Conservation (phyloP, 176 grass and related monocot genomes). For the Zoysia pacifica region DNA sequence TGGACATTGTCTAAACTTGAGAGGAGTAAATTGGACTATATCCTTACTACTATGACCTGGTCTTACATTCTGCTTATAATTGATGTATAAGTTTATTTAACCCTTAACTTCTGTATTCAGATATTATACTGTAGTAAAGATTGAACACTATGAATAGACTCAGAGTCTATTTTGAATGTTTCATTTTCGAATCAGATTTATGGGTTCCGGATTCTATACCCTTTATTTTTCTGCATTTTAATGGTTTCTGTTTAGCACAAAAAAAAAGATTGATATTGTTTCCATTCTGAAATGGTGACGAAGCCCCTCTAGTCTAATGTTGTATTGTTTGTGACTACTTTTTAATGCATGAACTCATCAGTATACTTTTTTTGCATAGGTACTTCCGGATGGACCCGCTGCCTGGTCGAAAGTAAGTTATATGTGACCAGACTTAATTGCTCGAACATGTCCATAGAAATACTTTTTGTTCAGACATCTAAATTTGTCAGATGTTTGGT, state of each 20-base stretch:
- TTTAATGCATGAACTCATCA: slow-evolving; percentile 30
- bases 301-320: neutral
- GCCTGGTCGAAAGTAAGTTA: slow-evolving; percentile 95
- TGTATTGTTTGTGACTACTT: slow-evolving; percentile 2
- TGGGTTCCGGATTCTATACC: neutral
- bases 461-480: neutral
- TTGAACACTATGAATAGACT: slow-evolving; percentile 8
- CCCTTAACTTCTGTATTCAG: neutral
- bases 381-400: slow-evolving; percentile 96
- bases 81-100: neutral
- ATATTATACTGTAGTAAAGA: neutral
- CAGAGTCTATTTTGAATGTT: neutral
- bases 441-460: slow-evolving; percentile 29
- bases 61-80: neutral
- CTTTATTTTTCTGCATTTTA: neutral
- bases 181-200: slow-evolving; percentile 28
- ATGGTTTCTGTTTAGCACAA: neutral
- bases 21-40: too few relatives aligned
- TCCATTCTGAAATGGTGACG: neutral
- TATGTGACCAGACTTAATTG: slow-evolving; percentile 28
- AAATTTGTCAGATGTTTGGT: slow-evolving; percentile 19
- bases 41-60: too few relatives aligned
- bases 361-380: slow-evolving; percentile 51
- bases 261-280: neutral
- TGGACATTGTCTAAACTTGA: too few relatives aligned